Percentiles rank a stretch among this genome's conserved stretches.
phyloP scores from a whole-genome alignment of 805 yeast genomes.

The Starmerella roubikii region DNA sequence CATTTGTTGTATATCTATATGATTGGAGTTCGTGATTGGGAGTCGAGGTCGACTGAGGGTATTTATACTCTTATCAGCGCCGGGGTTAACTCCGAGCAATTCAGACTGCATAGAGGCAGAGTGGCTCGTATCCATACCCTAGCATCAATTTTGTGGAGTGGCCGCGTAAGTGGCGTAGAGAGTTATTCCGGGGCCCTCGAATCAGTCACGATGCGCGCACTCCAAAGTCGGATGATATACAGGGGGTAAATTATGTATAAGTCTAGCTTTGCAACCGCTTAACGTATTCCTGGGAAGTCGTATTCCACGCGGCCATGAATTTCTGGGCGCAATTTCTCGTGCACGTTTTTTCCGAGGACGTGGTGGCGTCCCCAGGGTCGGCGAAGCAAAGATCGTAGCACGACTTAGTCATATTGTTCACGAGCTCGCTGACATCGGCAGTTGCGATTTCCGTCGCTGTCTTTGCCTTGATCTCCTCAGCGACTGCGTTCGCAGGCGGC shows the following conservation, averaged over 20 bases:
- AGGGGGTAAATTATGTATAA: too few relatives aligned
- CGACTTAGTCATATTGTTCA: slow-evolving; percentile 70
- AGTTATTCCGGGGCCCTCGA: too few relatives aligned
- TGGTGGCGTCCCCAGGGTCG: slow-evolving; percentile 41
- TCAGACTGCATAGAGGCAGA: too few relatives aligned
- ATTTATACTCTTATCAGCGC: too few relatives aligned
- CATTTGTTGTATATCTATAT: too few relatives aligned
- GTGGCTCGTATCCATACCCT: too few relatives aligned
- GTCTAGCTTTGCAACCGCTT: slow-evolving; percentile 49
- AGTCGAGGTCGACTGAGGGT: too few relatives aligned
- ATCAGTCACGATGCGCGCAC: too few relatives aligned
- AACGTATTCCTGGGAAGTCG: slow-evolving; percentile 63
- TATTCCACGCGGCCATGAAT: slow-evolving; percentile 85
- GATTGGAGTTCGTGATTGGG: too few relatives aligned
- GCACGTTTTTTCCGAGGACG: slow-evolving; percentile 47
- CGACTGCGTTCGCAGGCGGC: slow-evolving; percentile 2
- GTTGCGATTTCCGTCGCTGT: slow-evolving; percentile 74
- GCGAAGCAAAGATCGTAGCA: slow-evolving; percentile 70
- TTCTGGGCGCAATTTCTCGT: slow-evolving; percentile 68
- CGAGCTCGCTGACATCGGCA: slow-evolving; percentile 82
- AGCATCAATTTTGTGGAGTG: too few relatives aligned
- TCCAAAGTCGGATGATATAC: not conserved
- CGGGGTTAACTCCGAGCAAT: too few relatives aligned
- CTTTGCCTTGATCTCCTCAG: slow-evolving; percentile 36
- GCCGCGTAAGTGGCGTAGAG: too few relatives aligned